A percentile compares a stretch with the other conserved stretches of the same genome.
Evolutionary conservation across 805 yeast species (phyloP).

Genomic region (Saccharomycopsis sp.): DNA sequence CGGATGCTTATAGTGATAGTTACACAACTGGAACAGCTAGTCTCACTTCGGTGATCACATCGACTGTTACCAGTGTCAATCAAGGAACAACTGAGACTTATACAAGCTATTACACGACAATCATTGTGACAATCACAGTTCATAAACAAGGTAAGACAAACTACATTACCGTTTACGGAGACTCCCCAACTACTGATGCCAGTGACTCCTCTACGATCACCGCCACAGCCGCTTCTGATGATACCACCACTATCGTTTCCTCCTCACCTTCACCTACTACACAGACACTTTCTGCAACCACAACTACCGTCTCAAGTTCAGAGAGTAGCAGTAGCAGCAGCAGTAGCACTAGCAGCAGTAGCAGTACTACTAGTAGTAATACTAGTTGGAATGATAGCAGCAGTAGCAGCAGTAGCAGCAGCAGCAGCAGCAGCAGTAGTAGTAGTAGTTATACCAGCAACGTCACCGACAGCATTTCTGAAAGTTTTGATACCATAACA

Average conservation of each 20-base stretch:
- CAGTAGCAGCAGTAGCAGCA: not conserved
- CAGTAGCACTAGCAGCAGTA: not conserved
- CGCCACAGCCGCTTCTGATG: not conserved
- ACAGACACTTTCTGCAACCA: not conserved
- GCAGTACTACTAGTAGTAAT: not conserved
- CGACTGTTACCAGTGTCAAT: conserved; percentile 18
- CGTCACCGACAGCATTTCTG: not conserved
- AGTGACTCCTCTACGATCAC: conserved; percentile 2
- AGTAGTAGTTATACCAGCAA: not conserved
- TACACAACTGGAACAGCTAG: conserved; percentile 7
- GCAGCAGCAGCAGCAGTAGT: not conserved
- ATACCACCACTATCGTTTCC: not conserved
- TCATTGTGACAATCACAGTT: conserved; percentile 18
- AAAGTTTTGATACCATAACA: conserved; percentile 9
- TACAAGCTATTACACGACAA: conserved; percentile 21
- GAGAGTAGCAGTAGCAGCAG: not conserved
- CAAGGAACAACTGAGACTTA: conserved; percentile 19
- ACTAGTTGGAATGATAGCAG: no score
- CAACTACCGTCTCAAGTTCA: not conserved
- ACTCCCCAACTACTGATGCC: conserved; percentile 6
- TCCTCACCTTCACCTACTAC: not conserved
- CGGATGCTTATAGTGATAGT: conserved; percentile 7
- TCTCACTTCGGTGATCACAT: conserved; percentile 15
- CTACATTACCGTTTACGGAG: conserved; percentile 17
- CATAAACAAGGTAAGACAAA: conserved; percentile 17